A percentile compares a stretch with the other conserved stretches of the same genome.
Evolutionary conservation across 768 basidiomycete genomes (phyloP).

Genomic region (Agrocybe pediades): DNA sequence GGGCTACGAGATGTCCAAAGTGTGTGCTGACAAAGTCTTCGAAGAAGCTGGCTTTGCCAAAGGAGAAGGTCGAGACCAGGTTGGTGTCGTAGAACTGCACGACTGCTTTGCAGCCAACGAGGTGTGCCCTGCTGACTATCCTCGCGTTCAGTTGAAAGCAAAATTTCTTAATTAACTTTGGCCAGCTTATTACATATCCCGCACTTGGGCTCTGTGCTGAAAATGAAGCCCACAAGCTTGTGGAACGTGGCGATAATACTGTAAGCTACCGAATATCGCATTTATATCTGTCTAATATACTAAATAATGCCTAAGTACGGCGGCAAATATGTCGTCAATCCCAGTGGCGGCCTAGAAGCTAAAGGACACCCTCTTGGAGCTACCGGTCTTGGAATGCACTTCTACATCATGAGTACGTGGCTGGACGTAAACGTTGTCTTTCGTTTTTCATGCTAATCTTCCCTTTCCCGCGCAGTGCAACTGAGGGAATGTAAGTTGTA

Average conservation of each 20-base stretch:
- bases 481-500: constrained; percentile 61
- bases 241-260: constrained; percentile 79
- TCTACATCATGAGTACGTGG: constrained; percentile 74
- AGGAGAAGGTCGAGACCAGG: constrained; percentile 66
- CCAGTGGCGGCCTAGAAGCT: constrained; percentile 85
- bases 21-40: constrained; percentile 70
- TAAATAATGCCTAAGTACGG: constrained; percentile 54
- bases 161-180: background rate
- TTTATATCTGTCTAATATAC: background rate
- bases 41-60: constrained; percentile 66
- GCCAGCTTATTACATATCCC: constrained; percentile 77
- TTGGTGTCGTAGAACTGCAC: constrained; percentile 85
- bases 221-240: constrained; percentile 72
- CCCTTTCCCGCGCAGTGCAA: constrained; percentile 79
- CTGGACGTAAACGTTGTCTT: constrained; percentile 2
- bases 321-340: constrained; percentile 84
- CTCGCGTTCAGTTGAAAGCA: background rate
- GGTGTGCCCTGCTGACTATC: constrained; percentile 35
- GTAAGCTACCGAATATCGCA: constrained; percentile 36
- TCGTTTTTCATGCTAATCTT: constrained; percentile 3
- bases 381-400: constrained; percentile 85
- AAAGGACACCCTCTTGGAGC: constrained; percentile 88
- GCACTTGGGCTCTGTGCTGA: constrained; percentile 71
- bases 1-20: constrained; percentile 78
- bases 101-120: constrained; percentile 88